phyloP scores from a whole-genome alignment of 179 eudicot species.

The Amaranthus tricolor region DNA sequence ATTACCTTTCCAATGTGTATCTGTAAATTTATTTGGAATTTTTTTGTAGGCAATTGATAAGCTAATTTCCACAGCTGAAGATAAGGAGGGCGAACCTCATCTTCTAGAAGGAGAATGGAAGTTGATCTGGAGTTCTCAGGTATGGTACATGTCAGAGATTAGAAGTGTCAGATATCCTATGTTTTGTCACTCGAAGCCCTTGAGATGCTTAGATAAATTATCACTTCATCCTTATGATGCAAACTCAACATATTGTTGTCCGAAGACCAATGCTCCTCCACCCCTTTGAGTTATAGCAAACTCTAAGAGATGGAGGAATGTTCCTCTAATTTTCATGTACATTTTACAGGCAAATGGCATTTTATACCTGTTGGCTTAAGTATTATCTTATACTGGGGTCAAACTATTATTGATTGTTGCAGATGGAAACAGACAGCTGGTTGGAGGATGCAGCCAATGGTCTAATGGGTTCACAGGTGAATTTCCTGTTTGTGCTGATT shows the following conservation, averaged over 20 bases:
- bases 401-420: conserved; percentile 22
- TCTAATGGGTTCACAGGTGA: conserved; percentile 93
- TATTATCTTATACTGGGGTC: neutral
- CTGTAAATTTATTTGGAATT: conserved; percentile 7
- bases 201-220: neutral
- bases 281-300: neutral
- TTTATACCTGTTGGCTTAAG: neutral
- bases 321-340: too few relatives aligned
- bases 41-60: conserved; percentile 67
- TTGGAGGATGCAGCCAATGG: conserved; percentile 97
- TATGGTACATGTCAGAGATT: conserved; percentile 14
- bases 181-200: neutral
- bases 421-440: conserved; percentile 99
- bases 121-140: conserved; percentile 99
- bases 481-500: conserved; percentile 1
- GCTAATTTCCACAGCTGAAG: conserved; percentile 48
- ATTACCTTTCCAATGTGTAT: neutral
- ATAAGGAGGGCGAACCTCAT: conserved; percentile 45
- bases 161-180: neutral
- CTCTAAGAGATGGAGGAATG: neutral
- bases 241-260: neutral
- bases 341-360: too few relatives aligned
- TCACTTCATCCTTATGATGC: neutral
- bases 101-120: conserved; percentile 90
- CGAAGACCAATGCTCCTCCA: neutral